Evolutionary conservation across 306 rosid species (phyloP).

Genomic region (Sechiopsis laciniata): DNA sequence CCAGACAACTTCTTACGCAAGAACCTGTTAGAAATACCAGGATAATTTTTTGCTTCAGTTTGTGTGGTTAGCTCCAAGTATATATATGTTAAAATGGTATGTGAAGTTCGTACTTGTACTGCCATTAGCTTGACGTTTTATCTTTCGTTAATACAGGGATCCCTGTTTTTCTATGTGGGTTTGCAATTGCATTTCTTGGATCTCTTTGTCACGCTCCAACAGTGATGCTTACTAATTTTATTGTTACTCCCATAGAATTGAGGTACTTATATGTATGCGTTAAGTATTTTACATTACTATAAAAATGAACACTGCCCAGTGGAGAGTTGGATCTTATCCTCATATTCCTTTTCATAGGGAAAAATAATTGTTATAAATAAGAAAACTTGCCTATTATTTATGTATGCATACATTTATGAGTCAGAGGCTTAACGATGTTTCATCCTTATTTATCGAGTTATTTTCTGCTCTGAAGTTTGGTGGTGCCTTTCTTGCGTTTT

Average conservation of each 20-base stretch:
- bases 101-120: neutral
- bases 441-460: neutral
- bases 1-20: neutral
- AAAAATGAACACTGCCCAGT: neutral
- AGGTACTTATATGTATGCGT: slow-evolving; percentile 45
- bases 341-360: neutral
- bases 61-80: neutral
- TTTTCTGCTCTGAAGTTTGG: slow-evolving; percentile 42
- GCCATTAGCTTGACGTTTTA: neutral
- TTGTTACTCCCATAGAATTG: slow-evolving; percentile 84
- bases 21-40: neutral
- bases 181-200: slow-evolving; percentile 66
- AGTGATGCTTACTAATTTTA: slow-evolving; percentile 73
- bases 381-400: neutral
- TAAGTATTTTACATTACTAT: neutral
- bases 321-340: neutral
- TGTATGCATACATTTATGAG: neutral
- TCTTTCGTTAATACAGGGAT: slow-evolving; percentile 53
- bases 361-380: neutral
- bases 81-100: neutral
- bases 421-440: neutral
- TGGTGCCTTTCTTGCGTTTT: slow-evolving; percentile 83
- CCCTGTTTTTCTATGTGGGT: slow-evolving; percentile 67
- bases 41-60: neutral
- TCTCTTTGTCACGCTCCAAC: slow-evolving; percentile 78